Percentiles rank a stretch among this genome's conserved stretches.
Evolutionary conservation across 305 asterid species (phyloP).

Genomic region (Nicotiana rustica): DNA sequence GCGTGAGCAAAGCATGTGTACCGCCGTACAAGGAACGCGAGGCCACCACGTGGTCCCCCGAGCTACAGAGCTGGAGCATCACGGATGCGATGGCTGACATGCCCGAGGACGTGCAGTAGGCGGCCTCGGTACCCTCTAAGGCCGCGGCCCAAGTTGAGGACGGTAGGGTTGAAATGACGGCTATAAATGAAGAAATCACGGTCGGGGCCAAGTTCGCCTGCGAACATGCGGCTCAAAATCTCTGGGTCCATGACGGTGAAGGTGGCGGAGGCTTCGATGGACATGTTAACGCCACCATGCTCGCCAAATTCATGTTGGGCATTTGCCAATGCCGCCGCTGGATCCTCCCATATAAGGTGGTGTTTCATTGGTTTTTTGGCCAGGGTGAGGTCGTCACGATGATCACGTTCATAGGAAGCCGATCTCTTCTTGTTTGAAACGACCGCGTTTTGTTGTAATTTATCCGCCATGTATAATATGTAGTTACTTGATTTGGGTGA

Average conservation of each 20-base stretch:
- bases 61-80: slow-evolving; percentile 81
- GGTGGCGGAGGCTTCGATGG: slow-evolving; percentile 95
- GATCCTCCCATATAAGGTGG: slow-evolving; percentile 55
- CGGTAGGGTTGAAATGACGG: slow-evolving; percentile 96
- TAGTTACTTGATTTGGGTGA: background rate
- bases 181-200: slow-evolving; percentile 88
- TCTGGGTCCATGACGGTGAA: slow-evolving; percentile 99
- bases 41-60: slow-evolving; percentile 88
- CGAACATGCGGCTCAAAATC: slow-evolving; percentile 80
- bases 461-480: background rate
- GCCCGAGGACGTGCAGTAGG: slow-evolving; percentile 92
- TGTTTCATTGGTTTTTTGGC: slow-evolving; percentile 51
- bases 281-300: slow-evolving; percentile 98
- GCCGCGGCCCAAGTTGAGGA: slow-evolving; percentile 89
- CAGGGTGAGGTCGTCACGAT: slow-evolving; percentile 33
- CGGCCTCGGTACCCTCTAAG: slow-evolving; percentile 91
- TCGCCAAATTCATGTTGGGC: slow-evolving; percentile 95
- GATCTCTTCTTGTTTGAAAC: slow-evolving; percentile 52
- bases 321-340: slow-evolving; percentile 75
- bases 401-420: slow-evolving; percentile 55
- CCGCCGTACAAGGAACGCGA: slow-evolving; percentile 83
- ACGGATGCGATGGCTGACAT: slow-evolving; percentile 91
- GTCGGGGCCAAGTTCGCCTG: slow-evolving; percentile 89
- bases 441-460: background rate
- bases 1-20: slow-evolving; percentile 76